Evolutionary conservation across 116 monocot genomes (phyloP).

Genomic region (Cymodocea nodosa): DNA sequence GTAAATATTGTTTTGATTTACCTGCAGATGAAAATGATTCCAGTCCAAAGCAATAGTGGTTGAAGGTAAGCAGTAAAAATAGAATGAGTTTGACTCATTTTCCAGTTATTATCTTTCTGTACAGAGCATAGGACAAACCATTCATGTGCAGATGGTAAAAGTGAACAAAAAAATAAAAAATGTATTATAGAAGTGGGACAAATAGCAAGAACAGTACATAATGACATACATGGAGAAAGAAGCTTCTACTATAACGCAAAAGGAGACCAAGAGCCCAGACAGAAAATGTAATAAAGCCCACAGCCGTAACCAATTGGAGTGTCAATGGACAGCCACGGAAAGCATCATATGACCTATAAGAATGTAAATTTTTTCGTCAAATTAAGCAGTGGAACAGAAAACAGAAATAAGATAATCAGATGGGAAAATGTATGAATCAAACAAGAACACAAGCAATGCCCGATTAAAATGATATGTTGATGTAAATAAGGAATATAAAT

Average conservation of each 20-base stretch:
- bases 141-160: not conserved
- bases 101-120: slow-evolving; percentile 61
- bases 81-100: slow-evolving; percentile 74
- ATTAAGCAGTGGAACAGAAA: not conserved
- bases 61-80: slow-evolving; percentile 61
- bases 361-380: not conserved
- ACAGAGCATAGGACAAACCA: not conserved
- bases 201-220: no score
- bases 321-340: slow-evolving; percentile 23
- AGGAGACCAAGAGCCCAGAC: slow-evolving; percentile 64
- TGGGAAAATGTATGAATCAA: no score
- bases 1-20: not conserved
- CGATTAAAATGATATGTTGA: no score
- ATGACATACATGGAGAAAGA: slow-evolving; percentile 44
- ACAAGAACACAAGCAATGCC: no score
- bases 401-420: not conserved
- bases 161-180: slow-evolving; percentile 2
- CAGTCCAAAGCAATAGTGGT: slow-evolving; percentile 84
- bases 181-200: not conserved
- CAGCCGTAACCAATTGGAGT: slow-evolving; percentile 39
- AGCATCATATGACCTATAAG: slow-evolving; percentile 36
- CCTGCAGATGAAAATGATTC: slow-evolving; percentile 74
- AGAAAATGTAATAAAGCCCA: slow-evolving; percentile 71
- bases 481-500: no score
- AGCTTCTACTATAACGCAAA: slow-evolving; percentile 35